Conservation (phyloP, 2,329 filamentous ascomycete genomes). For the Trichophyton simii region DNA sequence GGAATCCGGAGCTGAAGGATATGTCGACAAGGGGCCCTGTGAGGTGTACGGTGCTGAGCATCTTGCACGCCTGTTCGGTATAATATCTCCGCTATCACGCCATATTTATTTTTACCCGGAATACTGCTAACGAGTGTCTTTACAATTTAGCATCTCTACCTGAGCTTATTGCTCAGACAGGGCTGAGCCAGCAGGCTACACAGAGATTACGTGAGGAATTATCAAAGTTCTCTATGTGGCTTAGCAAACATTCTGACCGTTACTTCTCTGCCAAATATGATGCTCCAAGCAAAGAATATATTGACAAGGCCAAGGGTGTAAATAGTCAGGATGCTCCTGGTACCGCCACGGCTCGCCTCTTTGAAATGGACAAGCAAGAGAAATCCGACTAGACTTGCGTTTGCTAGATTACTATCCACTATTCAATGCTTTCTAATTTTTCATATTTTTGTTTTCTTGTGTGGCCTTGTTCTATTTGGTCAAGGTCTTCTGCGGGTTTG, state of each 20-base stretch:
- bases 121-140: slow-evolving; percentile 1
- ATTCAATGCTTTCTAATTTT: neutral
- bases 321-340: slow-evolving; percentile 16
- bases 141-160: slow-evolving; percentile 61
- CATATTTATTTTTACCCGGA: neutral
- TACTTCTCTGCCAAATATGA: slow-evolving; percentile 53
- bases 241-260: slow-evolving; percentile 59
- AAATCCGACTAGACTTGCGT: neutral
- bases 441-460: neutral
- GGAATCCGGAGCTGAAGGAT: slow-evolving; percentile 48
- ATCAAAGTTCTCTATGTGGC: slow-evolving; percentile 71
- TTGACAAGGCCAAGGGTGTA: slow-evolving; percentile 20
- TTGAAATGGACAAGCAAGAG: slow-evolving; percentile 4
- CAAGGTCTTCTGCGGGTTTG: neutral
- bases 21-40: slow-evolving; percentile 56
- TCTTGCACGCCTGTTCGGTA: slow-evolving; percentile 77
- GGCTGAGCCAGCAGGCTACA: slow-evolving; percentile 90
- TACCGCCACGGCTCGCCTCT: slow-evolving; percentile 23
- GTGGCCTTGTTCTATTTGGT: neutral
- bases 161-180: slow-evolving; percentile 89
- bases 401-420: neutral
- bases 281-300: slow-evolving; percentile 29
- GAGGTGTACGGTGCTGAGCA: slow-evolving; percentile 93
- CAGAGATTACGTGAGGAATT: slow-evolving; percentile 81
- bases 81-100: slow-evolving; percentile 16